phyloP scores from a whole-genome alignment of 352 stramenopile genomes.

The Aphanomyces invadans region DNA sequence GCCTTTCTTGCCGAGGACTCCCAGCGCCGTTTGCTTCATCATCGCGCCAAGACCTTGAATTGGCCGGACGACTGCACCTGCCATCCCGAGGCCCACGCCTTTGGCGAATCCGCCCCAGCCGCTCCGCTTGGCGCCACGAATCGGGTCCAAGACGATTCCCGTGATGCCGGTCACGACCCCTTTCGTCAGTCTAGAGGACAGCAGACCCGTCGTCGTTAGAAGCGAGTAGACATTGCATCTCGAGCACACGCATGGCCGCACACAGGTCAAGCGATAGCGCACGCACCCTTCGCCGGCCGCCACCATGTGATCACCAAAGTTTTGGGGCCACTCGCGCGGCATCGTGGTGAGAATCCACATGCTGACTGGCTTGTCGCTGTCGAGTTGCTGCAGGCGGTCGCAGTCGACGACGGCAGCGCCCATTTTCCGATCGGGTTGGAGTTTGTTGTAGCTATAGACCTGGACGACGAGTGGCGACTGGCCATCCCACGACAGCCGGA shows the following conservation, averaged over 20 bases:
- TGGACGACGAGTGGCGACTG: slow-evolving; percentile 52
- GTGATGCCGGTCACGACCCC: slow-evolving; percentile 67
- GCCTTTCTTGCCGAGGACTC: slow-evolving; percentile 44
- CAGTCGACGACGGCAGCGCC: slow-evolving; percentile 44
- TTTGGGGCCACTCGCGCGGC: slow-evolving; percentile 57
- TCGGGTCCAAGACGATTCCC: slow-evolving; percentile 69
- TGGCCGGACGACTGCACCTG: slow-evolving; percentile 56
- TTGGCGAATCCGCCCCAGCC: slow-evolving; percentile 68
- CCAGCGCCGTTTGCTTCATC: slow-evolving; percentile 65
- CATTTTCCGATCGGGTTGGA: slow-evolving; percentile 57
- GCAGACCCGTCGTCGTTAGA: too few relatives aligned
- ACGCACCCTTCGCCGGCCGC: slow-evolving; percentile 47
- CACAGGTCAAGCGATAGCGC: too few relatives aligned
- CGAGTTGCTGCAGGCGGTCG: slow-evolving; percentile 36
- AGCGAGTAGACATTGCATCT: too few relatives aligned
- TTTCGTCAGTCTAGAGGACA: slow-evolving; percentile 40
- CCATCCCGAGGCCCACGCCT: slow-evolving; percentile 57
- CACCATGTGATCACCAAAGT: slow-evolving; percentile 78
- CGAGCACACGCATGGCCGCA: too few relatives aligned
- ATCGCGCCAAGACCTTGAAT: slow-evolving; percentile 67
- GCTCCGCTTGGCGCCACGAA: slow-evolving; percentile 62
- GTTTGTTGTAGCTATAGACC: slow-evolving; percentile 64
- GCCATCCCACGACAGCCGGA: slow-evolving; percentile 76
- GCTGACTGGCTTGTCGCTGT: slow-evolving; percentile 28
- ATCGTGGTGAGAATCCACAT: slow-evolving; percentile 52